phyloP scores from a whole-genome alignment of 2,329 filamentous ascomycete genomes.

The Juglanconis oblonga region DNA sequence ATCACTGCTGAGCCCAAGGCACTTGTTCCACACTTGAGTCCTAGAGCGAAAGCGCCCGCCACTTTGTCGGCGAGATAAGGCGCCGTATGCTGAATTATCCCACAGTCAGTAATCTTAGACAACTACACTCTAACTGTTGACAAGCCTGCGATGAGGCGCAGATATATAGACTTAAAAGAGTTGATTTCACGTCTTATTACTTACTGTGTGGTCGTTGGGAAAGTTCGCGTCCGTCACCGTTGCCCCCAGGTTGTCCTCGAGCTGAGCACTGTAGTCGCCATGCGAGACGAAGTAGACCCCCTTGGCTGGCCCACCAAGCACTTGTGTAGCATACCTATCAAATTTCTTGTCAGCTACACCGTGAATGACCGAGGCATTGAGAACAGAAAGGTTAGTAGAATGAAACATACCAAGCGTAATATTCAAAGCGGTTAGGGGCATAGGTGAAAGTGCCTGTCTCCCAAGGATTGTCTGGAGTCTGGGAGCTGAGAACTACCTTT shows the following conservation, averaged over 20 bases:
- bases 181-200: not conserved
- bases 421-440: constrained; percentile 50
- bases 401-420: constrained; percentile 41
- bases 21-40: constrained; percentile 46
- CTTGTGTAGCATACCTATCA: constrained; percentile 32
- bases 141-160: not conserved
- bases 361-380: too few species aligned
- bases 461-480: constrained; percentile 58
- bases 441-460: constrained; percentile 52
- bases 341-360: constrained; percentile 11
- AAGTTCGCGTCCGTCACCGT: constrained; percentile 50
- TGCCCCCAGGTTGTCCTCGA: constrained; percentile 48
- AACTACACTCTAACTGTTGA: not conserved
- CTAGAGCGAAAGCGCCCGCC: constrained; percentile 56
- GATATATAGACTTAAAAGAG: too few species aligned
- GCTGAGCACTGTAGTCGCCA: constrained; percentile 53
- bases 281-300: constrained; percentile 59
- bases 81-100: not conserved
- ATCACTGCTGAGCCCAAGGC: constrained; percentile 32
- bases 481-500: constrained; percentile 55
- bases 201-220: constrained; percentile 56
- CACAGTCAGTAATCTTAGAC: not conserved
- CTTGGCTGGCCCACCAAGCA: constrained; percentile 31
- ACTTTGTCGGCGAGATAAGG: constrained; percentile 43
- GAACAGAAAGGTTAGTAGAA: constrained; percentile 10